Base-by-base conservation (phyloP, 2,329 filamentous ascomycete genomes). In the Monilinia vaccinii-corymbosi region DNA sequence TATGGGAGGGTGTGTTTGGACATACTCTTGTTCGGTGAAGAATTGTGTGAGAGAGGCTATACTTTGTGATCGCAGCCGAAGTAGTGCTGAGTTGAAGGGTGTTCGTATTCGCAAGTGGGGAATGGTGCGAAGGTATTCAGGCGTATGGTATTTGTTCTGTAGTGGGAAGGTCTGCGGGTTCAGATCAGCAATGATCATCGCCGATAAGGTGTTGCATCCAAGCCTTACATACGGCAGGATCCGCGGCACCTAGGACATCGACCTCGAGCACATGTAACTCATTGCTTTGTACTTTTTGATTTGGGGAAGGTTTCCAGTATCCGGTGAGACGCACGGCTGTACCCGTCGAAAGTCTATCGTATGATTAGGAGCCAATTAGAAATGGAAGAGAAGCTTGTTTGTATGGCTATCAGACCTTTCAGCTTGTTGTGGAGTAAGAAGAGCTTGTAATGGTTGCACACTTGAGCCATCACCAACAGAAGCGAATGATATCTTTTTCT, bases 61-160 rank as follows among this genome's bases (percentile, higher is more conserved):
- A 66, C 87, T 81, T 65, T 92, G 85, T 34, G 93, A 97, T 64
- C 94, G 85, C 62, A 97, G 81, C 50, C 90, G 87, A 51, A 96
- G 78, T 62, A 97, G 77, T 46, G 91, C 80, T 31, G 91, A 83
- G 74, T 96, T 92, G 71, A 90, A 81, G 0, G 90, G 89, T 21
- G 90, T 85, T 68, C 93, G 88, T 64, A 88, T 77, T 61, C 94
- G 88, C 61, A 99, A 80, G 75, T 99, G 94, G 53, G 93, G 91
- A 56, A 96, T 81, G 14, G 88, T 88, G 61, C 94, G 88, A 63
- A 99, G 82, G 73, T 88, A 97, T 71, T 97, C 93, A 55, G 88
- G 79, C 6, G 87, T 90, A 68, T 97, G 92, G 68, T 94, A 96
- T 75, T 97, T 97, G 75, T 96, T 96, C 75, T 99, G 94, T 28